phyloP scores from a whole-genome alignment of 805 yeast genomes.

The Candida stauntonica region DNA sequence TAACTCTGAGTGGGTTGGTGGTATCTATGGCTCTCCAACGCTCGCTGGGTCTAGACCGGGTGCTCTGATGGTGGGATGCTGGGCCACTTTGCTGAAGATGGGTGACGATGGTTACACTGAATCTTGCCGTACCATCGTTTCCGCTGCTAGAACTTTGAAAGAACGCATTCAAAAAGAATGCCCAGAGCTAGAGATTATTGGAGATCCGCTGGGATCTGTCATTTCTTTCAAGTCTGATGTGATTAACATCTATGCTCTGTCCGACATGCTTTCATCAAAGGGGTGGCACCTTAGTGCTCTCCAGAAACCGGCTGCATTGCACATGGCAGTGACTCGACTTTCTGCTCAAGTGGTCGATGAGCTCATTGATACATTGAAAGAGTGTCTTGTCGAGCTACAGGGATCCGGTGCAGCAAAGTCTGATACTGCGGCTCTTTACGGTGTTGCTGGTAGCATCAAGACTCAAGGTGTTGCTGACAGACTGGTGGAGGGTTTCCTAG shows the following conservation, averaged over 20 bases:
- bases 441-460: conserved; percentile 88
- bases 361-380: conserved; percentile 44
- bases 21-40: conserved; percentile 94
- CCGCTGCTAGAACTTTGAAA: conserved; percentile 57
- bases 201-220: conserved; percentile 84
- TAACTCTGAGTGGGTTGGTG: conserved; percentile 86
- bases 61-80: conserved; percentile 95
- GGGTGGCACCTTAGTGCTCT: conserved; percentile 91
- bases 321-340: conserved; percentile 79
- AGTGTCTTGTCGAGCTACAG: conserved; percentile 22
- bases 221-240: conserved; percentile 63
- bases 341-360: conserved; percentile 59
- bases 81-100: conserved; percentile 84
- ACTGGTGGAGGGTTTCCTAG: conserved; percentile 75
- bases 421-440: conserved; percentile 87
- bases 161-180: conserved; percentile 40
- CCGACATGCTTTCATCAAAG: conserved; percentile 59
- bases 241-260: conserved; percentile 70
- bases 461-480: conserved; percentile 82
- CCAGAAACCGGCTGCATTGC: conserved; percentile 89
- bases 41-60: conserved; percentile 97
- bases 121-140: conserved; percentile 62
- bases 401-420: conserved; percentile 30
- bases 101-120: conserved; percentile 81
- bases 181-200: conserved; percentile 64